These are phyloP conservation scores for Auriscalpium vulgare DNA, from an alignment of 768 basidiomycete genomes.

Conservation along the genomic window DNA sequence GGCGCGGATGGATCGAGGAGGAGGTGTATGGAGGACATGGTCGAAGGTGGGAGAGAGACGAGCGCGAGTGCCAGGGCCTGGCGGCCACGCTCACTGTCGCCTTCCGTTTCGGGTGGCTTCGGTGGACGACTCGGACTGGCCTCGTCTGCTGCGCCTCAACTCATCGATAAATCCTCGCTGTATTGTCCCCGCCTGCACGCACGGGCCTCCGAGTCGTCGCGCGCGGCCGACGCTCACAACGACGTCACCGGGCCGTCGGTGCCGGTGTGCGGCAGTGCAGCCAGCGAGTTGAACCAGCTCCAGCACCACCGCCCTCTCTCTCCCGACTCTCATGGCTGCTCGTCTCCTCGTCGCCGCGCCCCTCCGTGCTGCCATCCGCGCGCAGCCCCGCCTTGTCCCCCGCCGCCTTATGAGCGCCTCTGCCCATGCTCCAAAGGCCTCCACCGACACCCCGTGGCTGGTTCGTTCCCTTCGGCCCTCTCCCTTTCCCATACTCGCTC, in stretches of 20 bases:
- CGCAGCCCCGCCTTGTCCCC: neutral
- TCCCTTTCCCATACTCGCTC: neutral
- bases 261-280: constrained; percentile 10
- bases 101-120: too few relatives aligned
- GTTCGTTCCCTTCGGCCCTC: constrained; percentile 1
- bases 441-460: constrained; percentile 10
- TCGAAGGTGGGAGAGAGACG: too few relatives aligned
- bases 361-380: constrained; percentile 2
- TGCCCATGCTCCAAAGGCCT: constrained; percentile 2
- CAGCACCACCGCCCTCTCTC: neutral
- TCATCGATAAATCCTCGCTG: too few relatives aligned
- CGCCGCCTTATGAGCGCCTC: constrained; percentile 7
- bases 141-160: too few relatives aligned
- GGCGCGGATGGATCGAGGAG: constrained; percentile 61
- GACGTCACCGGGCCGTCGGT: neutral
- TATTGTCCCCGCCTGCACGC: neutral
- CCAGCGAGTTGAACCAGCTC: neutral
- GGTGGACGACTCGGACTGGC: too few relatives aligned
- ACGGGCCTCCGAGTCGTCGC: neutral
- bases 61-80: too few relatives aligned
- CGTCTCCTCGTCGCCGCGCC: constrained; percentile 1
- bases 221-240: neutral
- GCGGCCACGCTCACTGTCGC: too few relatives aligned
- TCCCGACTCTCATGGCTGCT: neutral
- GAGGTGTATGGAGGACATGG: constrained; percentile 26